A percentile compares a stretch with the other conserved stretches of the same genome.
Conservation (phyloP, 352 stramenopile genomes). For the Globisporangium uncinulatum region DNA sequence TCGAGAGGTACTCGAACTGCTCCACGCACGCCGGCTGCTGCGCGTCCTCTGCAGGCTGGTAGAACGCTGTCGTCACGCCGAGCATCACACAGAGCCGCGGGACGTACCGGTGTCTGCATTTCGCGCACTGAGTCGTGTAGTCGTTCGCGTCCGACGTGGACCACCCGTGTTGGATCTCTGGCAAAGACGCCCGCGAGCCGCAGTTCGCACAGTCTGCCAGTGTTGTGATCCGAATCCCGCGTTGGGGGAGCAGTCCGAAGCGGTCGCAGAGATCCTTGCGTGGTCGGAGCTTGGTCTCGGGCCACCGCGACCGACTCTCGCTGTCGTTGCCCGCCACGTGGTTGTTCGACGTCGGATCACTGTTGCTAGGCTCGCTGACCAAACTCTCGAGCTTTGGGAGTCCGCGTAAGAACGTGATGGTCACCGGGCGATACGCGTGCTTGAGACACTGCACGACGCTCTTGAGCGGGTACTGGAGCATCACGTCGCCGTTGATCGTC, state of each 20-base stretch:
- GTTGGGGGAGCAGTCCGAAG: constrained; percentile 32
- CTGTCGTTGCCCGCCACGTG: constrained; percentile 1
- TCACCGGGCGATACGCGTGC: constrained; percentile 37
- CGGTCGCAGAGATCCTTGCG: constrained; percentile 36
- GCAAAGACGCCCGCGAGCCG: constrained; percentile 21
- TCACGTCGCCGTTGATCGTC: constrained; percentile 38
- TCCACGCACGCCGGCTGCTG: constrained; percentile 16
- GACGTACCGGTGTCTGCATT: constrained; percentile 26
- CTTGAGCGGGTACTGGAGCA: constrained; percentile 27
- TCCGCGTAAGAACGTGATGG: constrained; percentile 37
- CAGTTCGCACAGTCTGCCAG: constrained; percentile 35
- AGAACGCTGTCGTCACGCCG: constrained; percentile 24
- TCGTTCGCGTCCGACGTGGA: constrained; percentile 26
- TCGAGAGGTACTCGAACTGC: constrained; percentile 42
- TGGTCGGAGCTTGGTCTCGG: constrained; percentile 9
- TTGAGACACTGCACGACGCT: constrained; percentile 29
- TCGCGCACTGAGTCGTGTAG: constrained; percentile 31
- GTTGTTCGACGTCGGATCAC: not conserved
- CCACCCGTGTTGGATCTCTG: constrained; percentile 31
- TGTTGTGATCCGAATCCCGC: constrained; percentile 31
- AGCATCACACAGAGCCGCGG: constrained; percentile 33
- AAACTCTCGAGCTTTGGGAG: constrained; percentile 22
- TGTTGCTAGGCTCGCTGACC: not conserved
- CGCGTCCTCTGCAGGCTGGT: constrained; percentile 3
- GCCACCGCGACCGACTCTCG: no score